These are phyloP conservation scores for Macrophomina pseudophaseolina DNA, from an alignment of 2,329 filamentous ascomycete species.

Conservation along the genomic window DNA sequence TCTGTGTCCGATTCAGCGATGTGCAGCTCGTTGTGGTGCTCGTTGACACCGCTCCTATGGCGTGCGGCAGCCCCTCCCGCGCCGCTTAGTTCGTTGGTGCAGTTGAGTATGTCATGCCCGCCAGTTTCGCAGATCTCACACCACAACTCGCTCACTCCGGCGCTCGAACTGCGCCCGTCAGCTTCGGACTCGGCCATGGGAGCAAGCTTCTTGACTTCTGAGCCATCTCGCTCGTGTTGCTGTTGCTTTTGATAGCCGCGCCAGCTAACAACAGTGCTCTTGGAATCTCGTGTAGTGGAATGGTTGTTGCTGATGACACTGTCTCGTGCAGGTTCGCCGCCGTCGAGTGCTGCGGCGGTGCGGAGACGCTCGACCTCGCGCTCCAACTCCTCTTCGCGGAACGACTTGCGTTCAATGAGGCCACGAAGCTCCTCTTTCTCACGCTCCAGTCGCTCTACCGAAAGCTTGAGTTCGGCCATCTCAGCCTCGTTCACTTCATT, in stretches of 20 bases:
- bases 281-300: slow-evolving; percentile 62
- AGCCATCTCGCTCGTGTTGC: background rate
- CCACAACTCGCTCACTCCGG: slow-evolving; percentile 76
- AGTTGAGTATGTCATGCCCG: slow-evolving; percentile 92
- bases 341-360: background rate
- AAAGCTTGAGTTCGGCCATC: slow-evolving; percentile 62
- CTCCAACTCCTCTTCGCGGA: slow-evolving; percentile 83
- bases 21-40: slow-evolving; percentile 30
- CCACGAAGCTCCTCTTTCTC: slow-evolving; percentile 80
- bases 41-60: slow-evolving; percentile 42
- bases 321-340: slow-evolving; percentile 51
- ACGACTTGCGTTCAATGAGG: slow-evolving; percentile 72
- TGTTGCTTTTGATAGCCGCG: slow-evolving; percentile 41
- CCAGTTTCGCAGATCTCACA: slow-evolving; percentile 94
- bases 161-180: slow-evolving; percentile 63
- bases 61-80: slow-evolving; percentile 23
- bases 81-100: slow-evolving; percentile 72
- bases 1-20: background rate
- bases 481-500: slow-evolving; percentile 44
- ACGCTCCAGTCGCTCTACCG: slow-evolving; percentile 74
- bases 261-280: slow-evolving; percentile 66
- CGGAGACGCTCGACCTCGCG: slow-evolving; percentile 72
- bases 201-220: slow-evolving; percentile 34
- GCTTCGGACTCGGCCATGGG: slow-evolving; percentile 32
- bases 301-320: slow-evolving; percentile 59